These are phyloP conservation scores for Patellifolia procumbens DNA, from an alignment of 179 eudicot genomes.

Conservation along the genomic window DNA sequence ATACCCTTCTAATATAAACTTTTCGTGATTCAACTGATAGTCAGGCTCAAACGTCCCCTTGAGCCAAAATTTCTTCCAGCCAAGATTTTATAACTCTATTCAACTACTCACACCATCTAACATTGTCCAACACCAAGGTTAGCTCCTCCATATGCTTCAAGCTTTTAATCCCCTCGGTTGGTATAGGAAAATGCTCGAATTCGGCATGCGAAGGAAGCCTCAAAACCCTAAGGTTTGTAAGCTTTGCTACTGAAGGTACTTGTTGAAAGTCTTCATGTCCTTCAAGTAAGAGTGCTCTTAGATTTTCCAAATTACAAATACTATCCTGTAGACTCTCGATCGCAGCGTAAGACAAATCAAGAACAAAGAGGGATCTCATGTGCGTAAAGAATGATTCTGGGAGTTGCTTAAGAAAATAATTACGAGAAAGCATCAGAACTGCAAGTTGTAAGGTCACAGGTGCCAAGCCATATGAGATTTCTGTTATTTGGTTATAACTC, in stretches of 20 bases:
- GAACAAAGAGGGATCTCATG: conserved; percentile 24
- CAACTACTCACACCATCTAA: background rate
- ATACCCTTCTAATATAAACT: background rate
- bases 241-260: conserved; percentile 22
- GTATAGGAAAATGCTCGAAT: background rate
- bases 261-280: background rate
- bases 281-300: conserved; percentile 15
- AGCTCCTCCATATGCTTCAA: too few relatives aligned
- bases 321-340: too few relatives aligned
- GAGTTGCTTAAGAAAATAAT: background rate
- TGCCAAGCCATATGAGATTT: conserved; percentile 21
- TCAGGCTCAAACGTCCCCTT: too few relatives aligned
- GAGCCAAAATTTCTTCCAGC: background rate
- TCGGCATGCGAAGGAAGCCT: background rate
- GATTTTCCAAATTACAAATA: conserved; percentile 18
- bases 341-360: conserved; percentile 17
- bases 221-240: conserved; percentile 16
- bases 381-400: conserved; percentile 23
- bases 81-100: conserved; percentile 1
- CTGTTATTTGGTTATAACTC: background rate
- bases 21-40: background rate
- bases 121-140: too few relatives aligned
- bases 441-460: conserved; percentile 10
- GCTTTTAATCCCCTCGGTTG: too few relatives aligned
- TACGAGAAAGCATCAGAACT: background rate